Conservation (phyloP, 257 asterid species). For the Henckelia pumila region DNA sequence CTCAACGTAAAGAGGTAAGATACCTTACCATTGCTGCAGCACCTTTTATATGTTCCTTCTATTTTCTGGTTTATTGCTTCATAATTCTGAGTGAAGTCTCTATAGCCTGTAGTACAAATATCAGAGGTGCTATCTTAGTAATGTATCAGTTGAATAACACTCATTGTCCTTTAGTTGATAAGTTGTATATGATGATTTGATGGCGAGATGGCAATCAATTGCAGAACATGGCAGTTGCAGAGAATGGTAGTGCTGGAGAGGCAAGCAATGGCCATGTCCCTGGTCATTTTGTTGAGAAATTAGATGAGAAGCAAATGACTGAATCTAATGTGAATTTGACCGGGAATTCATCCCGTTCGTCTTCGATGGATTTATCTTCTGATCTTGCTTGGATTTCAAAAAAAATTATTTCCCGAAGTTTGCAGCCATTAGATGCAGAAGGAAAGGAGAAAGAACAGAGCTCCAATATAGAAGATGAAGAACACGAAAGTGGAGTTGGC, state of each 20-base stretch:
- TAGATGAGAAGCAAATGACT: conserved; percentile 39
- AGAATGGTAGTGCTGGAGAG: conserved; percentile 34
- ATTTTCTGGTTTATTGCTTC: not conserved
- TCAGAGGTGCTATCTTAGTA: not conserved
- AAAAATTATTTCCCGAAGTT: conserved; percentile 37
- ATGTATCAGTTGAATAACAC: not conserved
- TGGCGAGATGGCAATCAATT: conserved; percentile 23
- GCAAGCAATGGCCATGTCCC: conserved; percentile 30
- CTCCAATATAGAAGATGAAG: conserved; percentile 22
- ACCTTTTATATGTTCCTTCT: not conserved
- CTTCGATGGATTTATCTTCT: conserved; percentile 52
- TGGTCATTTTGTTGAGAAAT: conserved; percentile 30
- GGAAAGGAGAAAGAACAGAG: conserved; percentile 26
- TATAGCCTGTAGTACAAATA: not conserved
- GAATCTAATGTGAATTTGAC: conserved; percentile 33
- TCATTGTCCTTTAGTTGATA: conserved; percentile 10
- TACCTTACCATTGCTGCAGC: not conserved
- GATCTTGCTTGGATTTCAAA: conserved; percentile 56
- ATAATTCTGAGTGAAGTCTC: not conserved
- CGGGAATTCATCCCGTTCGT: conserved; percentile 39
- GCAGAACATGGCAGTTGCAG: conserved; percentile 50
- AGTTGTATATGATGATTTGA: conserved; percentile 19
- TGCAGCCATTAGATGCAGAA: conserved; percentile 31
- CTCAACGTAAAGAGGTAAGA: conserved; percentile 53
- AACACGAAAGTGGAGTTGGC: conserved; percentile 20